These are phyloP conservation scores for Stagonosporopsis vannaccii DNA, from an alignment of 2,329 filamentous ascomycete genomes.

Conservation along the genomic window DNA sequence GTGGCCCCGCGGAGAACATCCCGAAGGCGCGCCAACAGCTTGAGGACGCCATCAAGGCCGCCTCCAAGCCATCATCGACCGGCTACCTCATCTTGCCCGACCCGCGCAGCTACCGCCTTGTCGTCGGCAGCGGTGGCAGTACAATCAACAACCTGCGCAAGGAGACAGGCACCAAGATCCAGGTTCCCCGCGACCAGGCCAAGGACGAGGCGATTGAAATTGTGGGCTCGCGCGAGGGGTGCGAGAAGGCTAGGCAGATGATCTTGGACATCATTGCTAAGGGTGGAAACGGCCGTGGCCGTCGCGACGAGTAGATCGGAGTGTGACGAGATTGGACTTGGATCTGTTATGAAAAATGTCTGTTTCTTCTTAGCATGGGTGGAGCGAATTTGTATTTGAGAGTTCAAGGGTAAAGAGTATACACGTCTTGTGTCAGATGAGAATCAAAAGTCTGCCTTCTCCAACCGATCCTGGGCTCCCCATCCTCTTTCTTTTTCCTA, in stretches of 20 bases:
- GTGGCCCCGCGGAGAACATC: conserved; percentile 78
- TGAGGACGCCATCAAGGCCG: conserved; percentile 74
- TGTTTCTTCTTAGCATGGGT: conserved; percentile 6
- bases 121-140: conserved; percentile 86
- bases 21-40: conserved; percentile 81
- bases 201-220: conserved; percentile 88
- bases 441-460: too few species aligned
- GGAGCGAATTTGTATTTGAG: conserved; percentile 3
- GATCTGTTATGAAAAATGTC: too few species aligned
- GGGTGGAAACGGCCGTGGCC: conserved; percentile 9
- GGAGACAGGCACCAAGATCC: conserved; percentile 91
- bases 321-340: too few species aligned
- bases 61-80: conserved; percentile 72
- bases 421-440: too few species aligned
- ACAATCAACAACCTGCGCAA: conserved; percentile 94
- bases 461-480: too few species aligned
- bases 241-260: conserved; percentile 86
- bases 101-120: conserved; percentile 83
- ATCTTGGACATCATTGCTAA: conserved; percentile 78
- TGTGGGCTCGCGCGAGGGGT: conserved; percentile 76
- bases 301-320: conserved; percentile 9
- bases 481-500: too few species aligned
- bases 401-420: too few species aligned
- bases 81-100: conserved; percentile 92
- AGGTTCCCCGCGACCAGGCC: conserved; percentile 83